Evolutionary conservation across 345 rosid genomes (phyloP), one percentile per base, ranked within the genome.

Genomic region (Mallotus nudiflorus): DNA sequence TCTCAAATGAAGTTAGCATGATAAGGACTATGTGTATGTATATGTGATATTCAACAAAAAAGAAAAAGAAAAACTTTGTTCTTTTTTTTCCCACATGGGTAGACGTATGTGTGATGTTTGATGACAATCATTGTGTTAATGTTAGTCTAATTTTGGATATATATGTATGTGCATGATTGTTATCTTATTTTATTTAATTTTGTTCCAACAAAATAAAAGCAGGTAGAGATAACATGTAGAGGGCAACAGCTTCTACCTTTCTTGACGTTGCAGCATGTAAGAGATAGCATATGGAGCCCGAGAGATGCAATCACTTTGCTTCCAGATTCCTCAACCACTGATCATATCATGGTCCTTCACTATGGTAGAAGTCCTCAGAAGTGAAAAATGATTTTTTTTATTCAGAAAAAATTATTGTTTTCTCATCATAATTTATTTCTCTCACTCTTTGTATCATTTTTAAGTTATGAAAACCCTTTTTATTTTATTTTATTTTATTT

Each of bases 161-260:
- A 33, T 33, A 33, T 33, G 6, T 33, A 33, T 33, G 37, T 33
- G 37, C 37, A 33, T 6, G 37, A 33, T 33, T 33, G 37, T 6
- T 27, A 3, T 27, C 31, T 55, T 55, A 12, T 20, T 25, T 6
- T 48, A 20, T 16, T 65, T 29, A 15, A 49, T 39, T 25, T 60
- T 33, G 25, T 31, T 16, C 18, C 12, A 0, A 9, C 10, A 20
- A 40, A 1, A 2, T 8, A 67, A 61, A 75, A 73, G 81, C 96
- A 95, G 99, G 58, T 92, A 73, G 99, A 90, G 82, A 90, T 95
- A 82, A 92, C 80, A 78, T 95, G 99, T 80, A 85, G 88, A 82
- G 99, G 97, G 82, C 90, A 92, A 75, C 82, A 85, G 75, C 90
- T 95, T 44, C 80, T 20, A 66, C 99, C 93, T 39, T 71, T 75